Base-by-base conservation (phyloP, 495 filamentous ascomycete species). In the Trichoderma asperelloides region DNA sequence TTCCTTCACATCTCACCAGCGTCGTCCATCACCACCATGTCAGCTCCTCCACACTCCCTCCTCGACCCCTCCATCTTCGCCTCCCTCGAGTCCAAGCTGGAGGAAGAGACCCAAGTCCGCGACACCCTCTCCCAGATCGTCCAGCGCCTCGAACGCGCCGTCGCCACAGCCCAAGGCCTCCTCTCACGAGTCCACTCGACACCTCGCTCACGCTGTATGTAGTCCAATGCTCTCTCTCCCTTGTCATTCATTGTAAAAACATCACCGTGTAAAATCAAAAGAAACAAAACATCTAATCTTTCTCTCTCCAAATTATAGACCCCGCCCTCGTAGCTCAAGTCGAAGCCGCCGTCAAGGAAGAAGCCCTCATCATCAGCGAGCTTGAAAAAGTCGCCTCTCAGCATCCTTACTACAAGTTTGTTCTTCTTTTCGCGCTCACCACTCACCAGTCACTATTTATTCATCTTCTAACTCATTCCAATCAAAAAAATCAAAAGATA, bases 161-260 rank as follows among this genome's bases (percentile, higher is more conserved):
- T 82, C 28, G 84, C 91, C 69, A 85, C 82, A 67, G 89, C 90
- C 9, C 88, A 89, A 73, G 91, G 93, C 67, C 84, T 90, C 62
- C 85, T 97, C 60, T 92, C 94, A n/a, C 78, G 90, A 70, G 90
- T 92, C 41, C 95, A 98, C 76, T 95, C 92, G 5, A 96, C 92
- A 0, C 88, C 92, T 30, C 82, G 87, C 43, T 81, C 87, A 37
- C 84, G 96, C 65, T 80, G 94, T 96, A 80, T 8, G 33, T 37
- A 37, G 33, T 37, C 6, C 33, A 72, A 87, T 81, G 21, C 40
- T 30, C 11, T 28, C 30, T 45, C 41, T 64, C 2, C 51, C 6
- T 2, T 21, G 2, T 21, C 16, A 43, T 28, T 15, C 8, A 67
- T 18, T 15, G 15, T 39, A 57, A n/a, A 7, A 13, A 23, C 15